Percentiles rank a stretch among this genome's conserved stretches.
Conservation (phyloP, 1,139 yeast genomes). For the Lodderomyces pseudojiufengensis region DNA sequence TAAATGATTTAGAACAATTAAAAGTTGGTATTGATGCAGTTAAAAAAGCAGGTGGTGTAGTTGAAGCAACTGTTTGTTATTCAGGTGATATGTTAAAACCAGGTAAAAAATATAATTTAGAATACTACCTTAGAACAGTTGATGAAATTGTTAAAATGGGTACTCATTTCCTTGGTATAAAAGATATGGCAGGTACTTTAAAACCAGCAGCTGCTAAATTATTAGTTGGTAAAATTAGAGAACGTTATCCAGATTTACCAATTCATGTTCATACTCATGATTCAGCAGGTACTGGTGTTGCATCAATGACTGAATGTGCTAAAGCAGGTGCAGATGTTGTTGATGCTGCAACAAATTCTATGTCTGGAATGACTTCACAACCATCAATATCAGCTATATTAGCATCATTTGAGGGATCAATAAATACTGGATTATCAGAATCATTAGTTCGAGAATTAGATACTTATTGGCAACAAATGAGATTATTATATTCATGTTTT, state of each 20-base stretch:
- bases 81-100: constrained; percentile 97
- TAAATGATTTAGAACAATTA: constrained; percentile 93
- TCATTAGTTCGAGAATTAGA: constrained; percentile 77
- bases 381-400: constrained; percentile 91
- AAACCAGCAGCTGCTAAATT: constrained; percentile 90
- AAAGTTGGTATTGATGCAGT: constrained; percentile 98
- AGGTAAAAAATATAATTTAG: constrained; percentile 92
- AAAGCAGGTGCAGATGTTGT: constrained; percentile 97
- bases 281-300: constrained; percentile 99
- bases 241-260: constrained; percentile 86
- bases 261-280: constrained; percentile 99
- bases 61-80: constrained; percentile 97
- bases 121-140: constrained; percentile 78
- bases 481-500: constrained; percentile 91
- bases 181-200: constrained; percentile 99
- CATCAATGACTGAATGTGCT: constrained; percentile 94
- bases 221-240: constrained; percentile 76
- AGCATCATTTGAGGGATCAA: constrained; percentile 86
- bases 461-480: constrained; percentile 97
- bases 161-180: constrained; percentile 93
- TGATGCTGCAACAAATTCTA: constrained; percentile 94
- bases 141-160: constrained; percentile 89
- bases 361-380: constrained; percentile 98
- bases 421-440: constrained; percentile 70
- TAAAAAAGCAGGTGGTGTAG: constrained; percentile 97